Evolutionary conservation across 768 basidiomycete genomes (phyloP).

Genomic region (Russula abietina): DNA sequence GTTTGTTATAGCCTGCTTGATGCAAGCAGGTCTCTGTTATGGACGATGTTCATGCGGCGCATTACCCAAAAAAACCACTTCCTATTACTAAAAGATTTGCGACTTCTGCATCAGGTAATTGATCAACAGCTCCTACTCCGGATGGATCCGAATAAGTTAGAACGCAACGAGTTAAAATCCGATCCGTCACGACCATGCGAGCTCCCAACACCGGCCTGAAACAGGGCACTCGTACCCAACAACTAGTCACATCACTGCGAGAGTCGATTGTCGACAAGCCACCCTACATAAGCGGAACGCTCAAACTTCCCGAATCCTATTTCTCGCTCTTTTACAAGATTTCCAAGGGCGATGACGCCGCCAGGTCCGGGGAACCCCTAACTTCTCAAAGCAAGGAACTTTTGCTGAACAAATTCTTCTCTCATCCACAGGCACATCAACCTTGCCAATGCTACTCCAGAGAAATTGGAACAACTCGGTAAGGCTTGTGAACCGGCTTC

Average conservation of each 20-base stretch:
- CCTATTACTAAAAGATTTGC: too few species aligned
- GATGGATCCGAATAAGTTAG: too few species aligned
- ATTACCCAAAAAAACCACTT: too few species aligned
- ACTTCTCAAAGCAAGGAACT: not conserved
- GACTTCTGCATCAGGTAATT: too few species aligned
- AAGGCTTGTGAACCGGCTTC: not conserved
- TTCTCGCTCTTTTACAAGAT: not conserved
- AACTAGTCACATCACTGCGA: not conserved
- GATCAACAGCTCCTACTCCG: too few species aligned
- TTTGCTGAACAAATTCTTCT: not conserved
- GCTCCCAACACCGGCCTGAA: not conserved
- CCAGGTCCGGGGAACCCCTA: conserved; percentile 27
- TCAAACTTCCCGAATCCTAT: not conserved
- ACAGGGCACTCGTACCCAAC: not conserved
- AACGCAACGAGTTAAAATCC: too few species aligned
- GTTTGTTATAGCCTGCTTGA: too few species aligned
- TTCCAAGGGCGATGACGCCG: not conserved
- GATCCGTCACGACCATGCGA: too few species aligned
- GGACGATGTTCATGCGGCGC: too few species aligned
- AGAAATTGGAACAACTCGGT: not conserved
- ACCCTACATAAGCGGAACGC: conserved; percentile 6
- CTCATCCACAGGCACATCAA: not conserved
- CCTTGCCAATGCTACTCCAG: not conserved
- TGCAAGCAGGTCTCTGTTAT: too few species aligned
- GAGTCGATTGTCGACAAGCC: conserved; percentile 16